Evolutionary conservation across 208 protist genomes (phyloP).

Genomic region (Leishmania tropica): DNA sequence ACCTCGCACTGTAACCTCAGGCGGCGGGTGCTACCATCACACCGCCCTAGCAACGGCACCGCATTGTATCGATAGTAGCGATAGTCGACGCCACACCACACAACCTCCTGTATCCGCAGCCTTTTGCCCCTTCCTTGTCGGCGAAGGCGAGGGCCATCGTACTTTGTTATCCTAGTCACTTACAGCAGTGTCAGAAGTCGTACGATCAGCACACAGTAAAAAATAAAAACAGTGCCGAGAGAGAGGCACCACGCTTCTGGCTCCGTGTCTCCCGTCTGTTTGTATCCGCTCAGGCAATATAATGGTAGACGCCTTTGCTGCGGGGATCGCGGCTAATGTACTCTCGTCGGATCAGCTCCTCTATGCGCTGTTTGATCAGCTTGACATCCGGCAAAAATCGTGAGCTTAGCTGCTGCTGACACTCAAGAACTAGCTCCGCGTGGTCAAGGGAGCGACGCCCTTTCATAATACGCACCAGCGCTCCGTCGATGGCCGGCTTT

Average conservation of each 20-base stretch:
- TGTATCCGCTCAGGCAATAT: conserved; percentile 55
- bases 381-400: conserved; percentile 73
- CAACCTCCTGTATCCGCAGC: background rate
- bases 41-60: background rate
- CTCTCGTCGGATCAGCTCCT: conserved; percentile 82
- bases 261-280: background rate
- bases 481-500: conserved; percentile 81
- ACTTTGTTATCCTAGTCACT: background rate
- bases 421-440: conserved; percentile 71
- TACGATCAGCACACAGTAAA: background rate
- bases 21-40: background rate
- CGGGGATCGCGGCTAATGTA: conserved; percentile 79
- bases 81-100: background rate
- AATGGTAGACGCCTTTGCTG: conserved; percentile 61
- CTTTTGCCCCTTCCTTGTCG: background rate
- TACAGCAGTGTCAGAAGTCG: background rate
- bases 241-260: background rate
- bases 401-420: conserved; percentile 60
- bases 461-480: conserved; percentile 90
- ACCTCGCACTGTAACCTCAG: background rate
- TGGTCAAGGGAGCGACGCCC: conserved; percentile 68
- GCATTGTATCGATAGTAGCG: background rate
- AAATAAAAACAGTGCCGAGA: background rate
- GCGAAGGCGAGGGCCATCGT: background rate
- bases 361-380: conserved; percentile 86